Conservation (phyloP, 2,329 filamentous ascomycete genomes). For the Fusarium bactridioides region DNA sequence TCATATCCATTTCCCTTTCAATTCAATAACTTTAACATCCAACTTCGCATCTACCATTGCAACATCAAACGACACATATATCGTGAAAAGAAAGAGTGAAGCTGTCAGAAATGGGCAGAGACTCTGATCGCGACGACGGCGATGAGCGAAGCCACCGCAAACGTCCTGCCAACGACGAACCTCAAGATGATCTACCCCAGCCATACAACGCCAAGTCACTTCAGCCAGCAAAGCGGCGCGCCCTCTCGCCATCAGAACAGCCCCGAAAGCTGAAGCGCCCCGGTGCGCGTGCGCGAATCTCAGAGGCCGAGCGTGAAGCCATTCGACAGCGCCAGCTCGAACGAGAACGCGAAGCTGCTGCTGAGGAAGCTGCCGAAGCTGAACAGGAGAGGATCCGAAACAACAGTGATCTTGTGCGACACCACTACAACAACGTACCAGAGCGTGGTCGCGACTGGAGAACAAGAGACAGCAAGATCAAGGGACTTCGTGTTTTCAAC, state of each 20-base stretch:
- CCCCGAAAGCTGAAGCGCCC: slow-evolving; percentile 75
- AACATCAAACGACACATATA: background rate
- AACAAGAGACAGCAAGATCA: slow-evolving; percentile 92
- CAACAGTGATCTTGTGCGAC: slow-evolving; percentile 83
- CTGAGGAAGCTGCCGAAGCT: slow-evolving; percentile 47
- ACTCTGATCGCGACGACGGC: slow-evolving; percentile 15
- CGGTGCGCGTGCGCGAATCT: slow-evolving; percentile 71
- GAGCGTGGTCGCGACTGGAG: slow-evolving; percentile 95
- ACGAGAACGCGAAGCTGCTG: slow-evolving; percentile 56
- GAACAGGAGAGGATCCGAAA: slow-evolving; percentile 56
- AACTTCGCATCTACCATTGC: background rate
- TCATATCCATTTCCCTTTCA: background rate
- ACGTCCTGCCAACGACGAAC: slow-evolving; percentile 47
- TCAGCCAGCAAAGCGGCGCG: slow-evolving; percentile 66
- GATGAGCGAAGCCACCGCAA: slow-evolving; percentile 41
- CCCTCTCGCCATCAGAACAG: slow-evolving; percentile 61
- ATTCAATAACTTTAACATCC: background rate
- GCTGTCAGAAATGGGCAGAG: slow-evolving; percentile 22
- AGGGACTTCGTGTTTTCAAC: slow-evolving; percentile 92
- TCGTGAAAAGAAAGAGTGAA: background rate
- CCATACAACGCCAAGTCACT: slow-evolving; percentile 68
- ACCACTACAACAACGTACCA: slow-evolving; percentile 96
- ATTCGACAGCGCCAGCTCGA: slow-evolving; percentile 70
- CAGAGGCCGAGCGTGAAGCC: slow-evolving; percentile 71
- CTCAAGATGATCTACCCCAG: slow-evolving; percentile 59